phyloP scores from a whole-genome alignment of 2,329 filamentous ascomycete species.

The Rutstroemia sp. region DNA sequence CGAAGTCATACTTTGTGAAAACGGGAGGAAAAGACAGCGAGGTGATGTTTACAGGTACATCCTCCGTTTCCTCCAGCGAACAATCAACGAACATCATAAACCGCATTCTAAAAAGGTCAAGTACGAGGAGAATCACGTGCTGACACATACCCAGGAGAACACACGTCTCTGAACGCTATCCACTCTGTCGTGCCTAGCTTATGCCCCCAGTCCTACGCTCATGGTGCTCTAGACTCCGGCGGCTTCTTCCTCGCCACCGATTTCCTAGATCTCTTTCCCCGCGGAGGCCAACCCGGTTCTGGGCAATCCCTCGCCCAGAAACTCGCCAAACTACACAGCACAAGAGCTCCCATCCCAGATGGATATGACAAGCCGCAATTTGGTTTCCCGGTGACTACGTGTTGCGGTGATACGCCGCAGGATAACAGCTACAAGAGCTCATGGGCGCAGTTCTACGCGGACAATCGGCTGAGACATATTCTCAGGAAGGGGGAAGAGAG shows the following conservation, averaged over 20 bases:
- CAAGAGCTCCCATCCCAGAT: constrained; percentile 58
- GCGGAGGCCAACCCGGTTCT: constrained; percentile 29
- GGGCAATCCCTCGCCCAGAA: constrained; percentile 58
- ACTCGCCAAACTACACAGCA: constrained; percentile 71
- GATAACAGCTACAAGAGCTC: constrained; percentile 65
- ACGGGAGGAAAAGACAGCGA: constrained; percentile 53
- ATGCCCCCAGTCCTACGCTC: constrained; percentile 68
- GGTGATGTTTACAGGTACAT: constrained; percentile 62
- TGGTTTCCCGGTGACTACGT: constrained; percentile 79
- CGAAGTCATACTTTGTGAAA: constrained; percentile 62
- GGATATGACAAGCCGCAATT: constrained; percentile 57
- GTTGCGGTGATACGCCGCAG: constrained; percentile 78
- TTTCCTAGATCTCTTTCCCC: constrained; percentile 59
- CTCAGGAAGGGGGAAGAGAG: constrained; percentile 46
- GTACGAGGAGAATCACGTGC: constrained; percentile 1
- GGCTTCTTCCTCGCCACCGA: constrained; percentile 61
- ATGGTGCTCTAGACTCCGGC: constrained; percentile 48
- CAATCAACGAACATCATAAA: too few species aligned
- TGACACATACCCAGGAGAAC: constrained; percentile 53
- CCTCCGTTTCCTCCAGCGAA: background rate
- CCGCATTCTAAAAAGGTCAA: too few species aligned
- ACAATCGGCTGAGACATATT: constrained; percentile 65
- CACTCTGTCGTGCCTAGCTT: constrained; percentile 63
- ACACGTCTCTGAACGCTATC: constrained; percentile 77
- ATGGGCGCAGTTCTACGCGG: constrained; percentile 83